These are phyloP conservation scores for Ormosia semicastrata DNA, from an alignment of 306 rosid species.

Conservation along the genomic window DNA sequence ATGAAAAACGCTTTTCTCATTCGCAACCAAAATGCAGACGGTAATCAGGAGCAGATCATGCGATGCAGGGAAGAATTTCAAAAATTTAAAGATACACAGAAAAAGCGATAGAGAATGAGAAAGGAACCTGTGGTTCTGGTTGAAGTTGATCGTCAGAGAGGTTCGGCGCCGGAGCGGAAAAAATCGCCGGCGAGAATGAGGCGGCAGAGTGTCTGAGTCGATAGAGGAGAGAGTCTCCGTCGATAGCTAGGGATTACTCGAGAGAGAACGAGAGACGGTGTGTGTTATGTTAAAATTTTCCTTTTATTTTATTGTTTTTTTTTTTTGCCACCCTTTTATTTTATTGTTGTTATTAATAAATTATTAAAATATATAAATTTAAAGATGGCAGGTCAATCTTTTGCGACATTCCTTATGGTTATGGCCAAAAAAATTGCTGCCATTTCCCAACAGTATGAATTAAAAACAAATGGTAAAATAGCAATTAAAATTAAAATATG, in stretches of 20 bases:
- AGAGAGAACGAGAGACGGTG: conserved; percentile 13
- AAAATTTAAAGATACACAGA: not conserved
- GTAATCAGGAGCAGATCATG: conserved; percentile 27
- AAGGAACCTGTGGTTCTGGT: conserved; percentile 11
- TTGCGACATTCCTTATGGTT: not conserved
- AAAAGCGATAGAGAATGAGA: conserved; percentile 4
- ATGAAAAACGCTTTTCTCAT: not conserved
- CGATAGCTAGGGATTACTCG: conserved; percentile 48
- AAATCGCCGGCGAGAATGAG: conserved; percentile 35
- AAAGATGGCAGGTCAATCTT: conserved; percentile 3
- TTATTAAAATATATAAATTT: not conserved
- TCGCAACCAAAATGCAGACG: conserved; percentile 22
- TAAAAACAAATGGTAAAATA: not conserved
- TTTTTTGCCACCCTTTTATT: no score
- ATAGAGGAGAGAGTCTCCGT: conserved; percentile 28
- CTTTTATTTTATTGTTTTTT: not conserved
- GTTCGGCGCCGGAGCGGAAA: conserved; percentile 1
- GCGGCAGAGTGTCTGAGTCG: conserved; percentile 39
- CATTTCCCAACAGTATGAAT: not conserved
- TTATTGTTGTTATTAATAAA: not conserved
- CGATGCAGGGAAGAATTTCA: not conserved
- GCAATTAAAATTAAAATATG: not conserved
- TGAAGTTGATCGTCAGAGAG: not conserved
- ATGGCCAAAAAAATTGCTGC: not conserved
- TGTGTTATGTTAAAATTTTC: not conserved